A percentile compares a stretch with the other conserved stretches of the same genome.
Evolutionary conservation across 116 monocot genomes (phyloP).

Genomic region (Posidonia oceanica): DNA sequence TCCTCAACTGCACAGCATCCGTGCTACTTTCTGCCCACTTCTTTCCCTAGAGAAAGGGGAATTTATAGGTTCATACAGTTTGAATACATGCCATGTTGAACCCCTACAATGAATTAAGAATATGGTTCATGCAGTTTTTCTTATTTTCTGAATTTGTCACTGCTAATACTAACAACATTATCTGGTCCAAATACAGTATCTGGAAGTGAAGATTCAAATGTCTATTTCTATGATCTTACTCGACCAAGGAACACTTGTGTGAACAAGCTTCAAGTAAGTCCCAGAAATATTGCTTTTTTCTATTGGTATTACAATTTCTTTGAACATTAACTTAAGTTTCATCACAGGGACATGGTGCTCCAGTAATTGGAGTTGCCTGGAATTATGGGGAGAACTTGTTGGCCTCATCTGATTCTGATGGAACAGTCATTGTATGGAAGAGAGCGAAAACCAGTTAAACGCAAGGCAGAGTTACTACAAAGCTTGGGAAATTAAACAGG

Average conservation of each 20-base stretch:
- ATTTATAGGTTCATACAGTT: constrained; percentile 62
- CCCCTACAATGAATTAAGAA: not conserved
- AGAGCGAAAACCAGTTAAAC: constrained; percentile 40
- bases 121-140: not conserved
- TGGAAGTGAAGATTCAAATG: constrained; percentile 95
- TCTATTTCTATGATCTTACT: constrained; percentile 98
- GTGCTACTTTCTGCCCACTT: constrained; percentile 90
- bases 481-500: no score
- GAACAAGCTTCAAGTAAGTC: constrained; percentile 87
- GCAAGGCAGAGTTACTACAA: no score
- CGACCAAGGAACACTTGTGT: constrained; percentile 79
- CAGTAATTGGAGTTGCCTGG: constrained; percentile 93
- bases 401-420: constrained; percentile 87
- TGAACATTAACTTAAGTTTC: not conserved
- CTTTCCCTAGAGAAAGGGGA: constrained; percentile 98
- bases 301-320: not conserved
- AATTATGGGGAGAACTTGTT: constrained; percentile 91
- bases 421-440: constrained; percentile 97
- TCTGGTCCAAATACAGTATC: constrained; percentile 40
- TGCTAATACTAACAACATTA: not conserved
- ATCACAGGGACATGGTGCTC: constrained; percentile 78
- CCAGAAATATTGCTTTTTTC: not conserved
- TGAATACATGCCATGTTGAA: not conserved
- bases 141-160: not conserved
- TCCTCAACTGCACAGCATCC: constrained; percentile 58